phyloP scores from a whole-genome alignment of 2,329 filamentous ascomycete genomes.

The Alternaria solani region DNA sequence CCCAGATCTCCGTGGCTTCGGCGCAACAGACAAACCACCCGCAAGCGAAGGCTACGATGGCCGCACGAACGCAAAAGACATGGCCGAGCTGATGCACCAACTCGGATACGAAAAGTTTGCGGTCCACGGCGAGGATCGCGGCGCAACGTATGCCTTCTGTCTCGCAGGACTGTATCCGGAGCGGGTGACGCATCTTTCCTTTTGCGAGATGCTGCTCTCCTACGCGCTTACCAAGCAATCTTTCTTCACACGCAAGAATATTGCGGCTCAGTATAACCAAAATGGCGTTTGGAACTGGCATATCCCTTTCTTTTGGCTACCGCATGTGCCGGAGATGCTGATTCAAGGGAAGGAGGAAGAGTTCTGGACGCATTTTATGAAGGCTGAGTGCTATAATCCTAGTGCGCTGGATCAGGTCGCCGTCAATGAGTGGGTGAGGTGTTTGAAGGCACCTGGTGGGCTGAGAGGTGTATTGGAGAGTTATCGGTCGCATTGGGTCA shows the following conservation, averaged over 20 bases:
- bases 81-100: slow-evolving; percentile 43
- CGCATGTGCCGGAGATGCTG: slow-evolving; percentile 52
- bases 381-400: slow-evolving; percentile 52
- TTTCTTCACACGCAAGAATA: slow-evolving; percentile 32
- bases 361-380: slow-evolving; percentile 53
- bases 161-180: slow-evolving; percentile 27
- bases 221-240: slow-evolving; percentile 25
- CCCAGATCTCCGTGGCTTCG: slow-evolving; percentile 50
- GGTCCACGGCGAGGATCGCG: slow-evolving; percentile 66
- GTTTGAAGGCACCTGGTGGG: slow-evolving; percentile 29
- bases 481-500: slow-evolving; percentile 32
- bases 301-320: slow-evolving; percentile 44
- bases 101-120: slow-evolving; percentile 76
- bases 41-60: slow-evolving; percentile 49
- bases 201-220: slow-evolving; percentile 34
- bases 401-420: slow-evolving; percentile 42
- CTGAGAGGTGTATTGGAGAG: slow-evolving; percentile 30
- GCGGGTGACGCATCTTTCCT: slow-evolving; percentile 27
- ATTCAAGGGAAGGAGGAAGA: slow-evolving; percentile 50
- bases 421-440: slow-evolving; percentile 29
- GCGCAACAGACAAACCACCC: slow-evolving; percentile 52
- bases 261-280: slow-evolving; percentile 31
- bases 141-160: slow-evolving; percentile 30
- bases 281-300: slow-evolving; percentile 34
- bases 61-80: slow-evolving; percentile 47